Base-by-base conservation (phyloP, 2,329 filamentous ascomycete species). In the Arthrinium phaeospermum region DNA sequence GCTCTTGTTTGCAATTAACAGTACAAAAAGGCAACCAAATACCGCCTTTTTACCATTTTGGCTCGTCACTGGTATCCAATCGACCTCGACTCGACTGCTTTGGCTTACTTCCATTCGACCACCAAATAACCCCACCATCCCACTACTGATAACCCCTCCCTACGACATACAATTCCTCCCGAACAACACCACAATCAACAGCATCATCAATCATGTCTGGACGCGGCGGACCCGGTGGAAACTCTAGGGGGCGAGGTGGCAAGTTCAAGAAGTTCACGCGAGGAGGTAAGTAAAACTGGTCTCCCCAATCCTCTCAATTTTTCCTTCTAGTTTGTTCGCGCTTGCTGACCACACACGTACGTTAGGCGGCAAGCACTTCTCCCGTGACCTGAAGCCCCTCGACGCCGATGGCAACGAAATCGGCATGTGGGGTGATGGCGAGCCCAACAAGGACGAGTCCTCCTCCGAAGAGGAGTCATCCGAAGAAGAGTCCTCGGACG, bases 211-310 rank as follows among this genome's bases (percentile, higher is more conserved):
- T 10, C 72, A 82, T 90, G 88, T 81, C 86, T 80, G 82, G 82
- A 74, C 80, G 82, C 70, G 79, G 79, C 74, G 80, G 72, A 74
- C 83, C 86, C 61, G 86, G 85, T 75, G 78, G 82, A 53, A 86
- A 82, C 82, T 87, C 92, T 75, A 89, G 94, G 81, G 95, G 94
- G 78, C 93, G 95, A 81, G 95, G 93, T 79, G 94, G 95, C 84
- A 98, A 98, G 86, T 98, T 96, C 83, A 93, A 91, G 86, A 98
- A 98, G 87, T 94, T 93, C 77, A 95, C 94, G 78, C 90, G 96
- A 85, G 96, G 96, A 88, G 95, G 96, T 96, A 85, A 68, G 61
- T 67, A 68, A 37, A 68, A 37, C n/a, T 13, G 61, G 19, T 22
- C 19, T 10, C 46, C 7, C 22, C 19, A 47, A n/a, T 22, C 22